phyloP scores from a whole-genome alignment of 495 filamentous ascomycete genomes.

The Penicillium argentinense region DNA sequence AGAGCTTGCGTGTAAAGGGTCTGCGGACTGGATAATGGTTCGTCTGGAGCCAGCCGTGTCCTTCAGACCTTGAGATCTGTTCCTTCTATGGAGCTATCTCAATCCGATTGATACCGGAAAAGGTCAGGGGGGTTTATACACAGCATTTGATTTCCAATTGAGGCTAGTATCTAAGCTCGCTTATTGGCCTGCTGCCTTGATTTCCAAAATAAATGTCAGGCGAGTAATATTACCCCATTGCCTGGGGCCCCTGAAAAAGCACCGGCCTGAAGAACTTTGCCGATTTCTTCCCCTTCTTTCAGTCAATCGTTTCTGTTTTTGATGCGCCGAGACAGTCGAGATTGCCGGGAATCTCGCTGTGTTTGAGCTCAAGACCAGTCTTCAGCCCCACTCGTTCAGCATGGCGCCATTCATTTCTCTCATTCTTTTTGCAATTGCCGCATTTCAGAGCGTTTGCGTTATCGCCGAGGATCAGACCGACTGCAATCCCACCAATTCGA shows the following conservation, averaged over 20 bases:
- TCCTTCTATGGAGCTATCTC: not conserved
- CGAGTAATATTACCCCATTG: not conserved
- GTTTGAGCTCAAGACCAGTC: not conserved
- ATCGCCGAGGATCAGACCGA: constrained; percentile 24
- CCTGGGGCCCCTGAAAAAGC: not conserved
- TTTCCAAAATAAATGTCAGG: not conserved
- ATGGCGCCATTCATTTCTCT: not conserved
- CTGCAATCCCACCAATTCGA: constrained; percentile 62
- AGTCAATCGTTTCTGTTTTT: not conserved
- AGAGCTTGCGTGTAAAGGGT: no score
- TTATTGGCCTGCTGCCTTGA: constrained; percentile 1
- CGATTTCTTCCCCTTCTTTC: not conserved
- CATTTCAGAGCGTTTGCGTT: not conserved
- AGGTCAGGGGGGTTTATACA: not conserved
- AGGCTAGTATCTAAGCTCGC: not conserved
- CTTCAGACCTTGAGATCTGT: not conserved
- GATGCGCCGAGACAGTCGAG: not conserved
- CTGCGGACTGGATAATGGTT: not conserved
- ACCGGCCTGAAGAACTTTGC: not conserved
- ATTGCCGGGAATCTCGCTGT: not conserved
- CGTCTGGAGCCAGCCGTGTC: no score
- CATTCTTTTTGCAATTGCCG: not conserved
- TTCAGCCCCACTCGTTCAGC: not conserved
- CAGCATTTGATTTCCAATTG: not conserved
- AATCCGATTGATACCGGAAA: not conserved